These are phyloP conservation scores for Arabidopsis arenosa DNA, from an alignment of 345 rosid species.

Conservation along the genomic window DNA sequence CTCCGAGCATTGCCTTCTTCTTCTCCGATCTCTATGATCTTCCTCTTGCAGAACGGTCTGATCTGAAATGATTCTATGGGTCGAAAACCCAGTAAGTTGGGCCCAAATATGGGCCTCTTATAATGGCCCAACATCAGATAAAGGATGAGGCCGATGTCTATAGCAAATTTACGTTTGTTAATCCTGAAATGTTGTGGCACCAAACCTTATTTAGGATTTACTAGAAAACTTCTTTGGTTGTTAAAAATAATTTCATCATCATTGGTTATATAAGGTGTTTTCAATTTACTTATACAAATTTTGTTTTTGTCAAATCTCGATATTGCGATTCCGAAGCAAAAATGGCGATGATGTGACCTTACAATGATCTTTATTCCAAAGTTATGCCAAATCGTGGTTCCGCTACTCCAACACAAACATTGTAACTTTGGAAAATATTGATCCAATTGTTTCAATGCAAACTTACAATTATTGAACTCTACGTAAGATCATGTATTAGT, in stretches of 20 bases:
- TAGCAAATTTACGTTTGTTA: background rate
- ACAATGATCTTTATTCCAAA: background rate
- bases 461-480: background rate
- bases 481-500: background rate
- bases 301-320: background rate
- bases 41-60: slow-evolving; percentile 23
- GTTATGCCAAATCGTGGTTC: background rate
- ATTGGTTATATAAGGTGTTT: background rate
- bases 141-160: background rate
- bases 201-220: background rate
- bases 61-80: slow-evolving; percentile 32
- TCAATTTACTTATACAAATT: background rate
- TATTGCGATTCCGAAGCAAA: background rate
- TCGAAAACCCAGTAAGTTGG: background rate
- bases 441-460: background rate
- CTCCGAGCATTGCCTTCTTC: slow-evolving; percentile 22
- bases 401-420: background rate
- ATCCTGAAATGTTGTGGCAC: background rate
- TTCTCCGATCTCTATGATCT: slow-evolving; percentile 37
- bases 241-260: background rate
- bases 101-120: slow-evolving; percentile 16
- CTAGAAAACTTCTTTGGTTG: background rate
- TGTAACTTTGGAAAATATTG: background rate
- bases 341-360: background rate
- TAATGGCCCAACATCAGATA: background rate